Evolutionary conservation across 306 rosid species (phyloP).

Genomic region (Rubus idaeus): DNA sequence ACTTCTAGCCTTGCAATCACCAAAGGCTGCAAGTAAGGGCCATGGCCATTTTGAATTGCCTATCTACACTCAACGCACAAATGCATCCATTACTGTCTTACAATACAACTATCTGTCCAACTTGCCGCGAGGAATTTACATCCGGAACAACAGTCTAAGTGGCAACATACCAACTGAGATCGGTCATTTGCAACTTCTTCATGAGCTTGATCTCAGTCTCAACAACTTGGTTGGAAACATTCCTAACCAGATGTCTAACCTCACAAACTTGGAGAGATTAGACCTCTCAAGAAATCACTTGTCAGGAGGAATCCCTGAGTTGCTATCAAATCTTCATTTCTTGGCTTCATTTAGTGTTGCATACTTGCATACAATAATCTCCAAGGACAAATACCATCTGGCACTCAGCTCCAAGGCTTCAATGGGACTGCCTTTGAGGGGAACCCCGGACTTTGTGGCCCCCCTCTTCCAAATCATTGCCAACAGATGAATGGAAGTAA

Average conservation of each 20-base stretch:
- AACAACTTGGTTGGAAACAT: not conserved
- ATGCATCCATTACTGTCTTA: not conserved
- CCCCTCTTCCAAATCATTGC: not conserved
- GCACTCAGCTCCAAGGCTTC: not conserved
- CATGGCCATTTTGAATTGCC: not conserved
- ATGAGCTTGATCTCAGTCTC: not conserved
- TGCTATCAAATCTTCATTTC: not conserved
- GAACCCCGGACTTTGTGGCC: not conserved
- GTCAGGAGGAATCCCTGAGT: not conserved
- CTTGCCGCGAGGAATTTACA: not conserved
- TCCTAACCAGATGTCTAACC: not conserved
- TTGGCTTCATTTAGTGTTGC: not conserved
- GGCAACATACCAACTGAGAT: not conserved
- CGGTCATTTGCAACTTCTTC: not conserved
- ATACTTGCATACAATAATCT: conserved; percentile 7
- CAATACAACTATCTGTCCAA: not conserved
- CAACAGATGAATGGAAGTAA: not conserved
- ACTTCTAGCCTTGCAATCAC: no score
- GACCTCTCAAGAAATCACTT: not conserved
- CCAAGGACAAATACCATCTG: not conserved
- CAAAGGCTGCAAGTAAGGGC: not conserved
- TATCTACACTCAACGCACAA: not conserved
- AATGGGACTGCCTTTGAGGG: not conserved
- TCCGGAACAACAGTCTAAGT: conserved; percentile 1
- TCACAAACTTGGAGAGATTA: not conserved